These are phyloP conservation scores for Fusarium sp. DNA, from an alignment of 2,329 filamentous ascomycete species.

Conservation along the genomic window DNA sequence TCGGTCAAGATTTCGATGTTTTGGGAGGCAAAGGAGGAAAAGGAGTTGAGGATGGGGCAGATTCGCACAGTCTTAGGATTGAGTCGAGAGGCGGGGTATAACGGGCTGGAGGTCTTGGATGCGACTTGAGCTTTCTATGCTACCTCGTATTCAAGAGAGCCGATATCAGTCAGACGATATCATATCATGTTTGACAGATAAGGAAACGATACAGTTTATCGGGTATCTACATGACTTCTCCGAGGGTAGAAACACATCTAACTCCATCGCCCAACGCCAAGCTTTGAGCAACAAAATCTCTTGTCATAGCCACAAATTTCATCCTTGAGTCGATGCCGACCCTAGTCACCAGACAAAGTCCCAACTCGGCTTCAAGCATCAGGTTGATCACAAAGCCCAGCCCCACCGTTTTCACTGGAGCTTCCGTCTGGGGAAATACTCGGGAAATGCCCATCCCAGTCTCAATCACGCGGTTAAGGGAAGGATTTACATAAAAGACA, in stretches of 20 bases:
- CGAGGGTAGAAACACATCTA: background rate
- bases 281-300: background rate
- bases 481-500: background rate
- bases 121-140: background rate
- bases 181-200: background rate
- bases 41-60: background rate
- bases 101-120: background rate
- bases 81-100: background rate
- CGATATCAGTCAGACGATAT: background rate
- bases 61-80: background rate
- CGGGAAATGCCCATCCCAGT: background rate
- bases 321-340: background rate
- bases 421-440: background rate
- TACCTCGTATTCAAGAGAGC: background rate
- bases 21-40: background rate
- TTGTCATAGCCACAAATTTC: background rate
- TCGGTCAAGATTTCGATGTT: background rate
- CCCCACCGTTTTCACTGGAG: background rate
- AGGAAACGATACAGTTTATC: background rate
- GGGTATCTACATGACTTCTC: background rate
- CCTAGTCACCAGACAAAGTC: background rate
- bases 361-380: background rate
- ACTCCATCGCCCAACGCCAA: background rate
- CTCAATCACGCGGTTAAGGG: background rate
- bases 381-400: background rate